These are phyloP conservation scores for Globisporangium cederbergense DNA, from an alignment of 352 stramenopile species.

Conservation along the genomic window DNA sequence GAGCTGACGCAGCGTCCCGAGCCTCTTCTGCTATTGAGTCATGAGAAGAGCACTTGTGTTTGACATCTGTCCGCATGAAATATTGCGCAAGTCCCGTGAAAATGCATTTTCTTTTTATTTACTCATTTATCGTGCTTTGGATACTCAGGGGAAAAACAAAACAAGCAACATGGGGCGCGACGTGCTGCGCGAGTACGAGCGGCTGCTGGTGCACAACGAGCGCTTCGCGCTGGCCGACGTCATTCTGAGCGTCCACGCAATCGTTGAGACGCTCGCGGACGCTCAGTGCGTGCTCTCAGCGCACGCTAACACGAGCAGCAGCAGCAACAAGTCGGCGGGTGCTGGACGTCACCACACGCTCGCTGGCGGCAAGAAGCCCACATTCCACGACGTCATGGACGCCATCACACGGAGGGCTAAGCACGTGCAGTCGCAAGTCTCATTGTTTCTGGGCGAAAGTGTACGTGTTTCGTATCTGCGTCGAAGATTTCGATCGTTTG, in stretches of 20 bases:
- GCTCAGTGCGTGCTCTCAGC: background rate
- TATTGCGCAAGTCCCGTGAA: too few relatives aligned
- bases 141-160: background rate
- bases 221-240: slow-evolving; percentile 34
- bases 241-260: slow-evolving; percentile 12
- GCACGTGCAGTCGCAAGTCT: slow-evolving; percentile 2
- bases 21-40: too few relatives aligned
- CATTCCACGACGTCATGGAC: slow-evolving; percentile 12
- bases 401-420: slow-evolving; percentile 7
- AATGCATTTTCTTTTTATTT: too few relatives aligned
- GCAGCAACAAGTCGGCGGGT: background rate
- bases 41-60: too few relatives aligned
- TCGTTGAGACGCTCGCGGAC: background rate
- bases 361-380: background rate
- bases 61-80: too few relatives aligned
- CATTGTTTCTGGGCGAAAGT: slow-evolving; percentile 23
- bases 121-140: too few relatives aligned
- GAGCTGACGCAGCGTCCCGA: too few relatives aligned
- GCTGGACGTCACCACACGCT: background rate
- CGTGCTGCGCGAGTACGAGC: slow-evolving; percentile 38
- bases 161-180: background rate
- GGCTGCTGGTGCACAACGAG: slow-evolving; percentile 35
- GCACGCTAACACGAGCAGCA: background rate
- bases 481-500: background rate
- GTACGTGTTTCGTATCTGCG: slow-evolving; percentile 8